Conservation (phyloP, 1,139 yeast genomes). For the Yamadazyma dushanensis region DNA sequence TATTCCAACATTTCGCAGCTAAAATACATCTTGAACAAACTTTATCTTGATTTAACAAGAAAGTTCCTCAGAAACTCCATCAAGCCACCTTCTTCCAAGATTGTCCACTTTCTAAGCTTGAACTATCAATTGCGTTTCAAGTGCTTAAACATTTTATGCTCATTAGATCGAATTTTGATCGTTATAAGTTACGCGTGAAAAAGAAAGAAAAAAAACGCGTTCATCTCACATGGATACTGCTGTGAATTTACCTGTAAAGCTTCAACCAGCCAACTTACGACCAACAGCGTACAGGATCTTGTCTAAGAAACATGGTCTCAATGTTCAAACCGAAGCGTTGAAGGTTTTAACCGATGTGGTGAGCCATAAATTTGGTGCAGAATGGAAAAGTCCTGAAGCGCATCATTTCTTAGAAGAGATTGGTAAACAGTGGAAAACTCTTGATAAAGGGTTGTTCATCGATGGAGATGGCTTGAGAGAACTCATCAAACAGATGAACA, state of each 20-base stretch:
- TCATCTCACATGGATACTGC: not conserved
- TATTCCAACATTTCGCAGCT: slow-evolving; percentile 13
- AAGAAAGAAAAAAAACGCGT: not conserved
- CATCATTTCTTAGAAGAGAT: slow-evolving; percentile 74
- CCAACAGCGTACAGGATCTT: slow-evolving; percentile 89
- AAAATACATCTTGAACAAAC: slow-evolving; percentile 12
- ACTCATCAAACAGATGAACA: slow-evolving; percentile 55
- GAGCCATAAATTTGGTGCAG: slow-evolving; percentile 76
- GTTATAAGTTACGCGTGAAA: slow-evolving; percentile 15
- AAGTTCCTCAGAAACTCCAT: slow-evolving; percentile 12
- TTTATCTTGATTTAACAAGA: slow-evolving; percentile 11
- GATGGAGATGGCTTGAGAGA: slow-evolving; percentile 70
- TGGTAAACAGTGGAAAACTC: slow-evolving; percentile 83
- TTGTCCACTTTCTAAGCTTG: slow-evolving; percentile 10
- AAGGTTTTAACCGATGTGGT: slow-evolving; percentile 68
- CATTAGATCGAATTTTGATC: slow-evolving; percentile 13
- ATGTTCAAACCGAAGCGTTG: slow-evolving; percentile 84
- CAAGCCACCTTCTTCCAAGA: slow-evolving; percentile 5
- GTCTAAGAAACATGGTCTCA: slow-evolving; percentile 90
- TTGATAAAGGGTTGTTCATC: slow-evolving; percentile 81
- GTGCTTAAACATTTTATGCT: slow-evolving; percentile 8
- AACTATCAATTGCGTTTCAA: slow-evolving; percentile 10
- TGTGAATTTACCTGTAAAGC: slow-evolving; percentile 58
- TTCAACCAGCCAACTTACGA: slow-evolving; percentile 78
- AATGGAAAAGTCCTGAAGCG: slow-evolving; percentile 76